A percentile compares a stretch with the other conserved stretches of the same genome.
Conservation (phyloP, 2,329 filamentous ascomycete genomes). For the Colletotrichum simmondsii region DNA sequence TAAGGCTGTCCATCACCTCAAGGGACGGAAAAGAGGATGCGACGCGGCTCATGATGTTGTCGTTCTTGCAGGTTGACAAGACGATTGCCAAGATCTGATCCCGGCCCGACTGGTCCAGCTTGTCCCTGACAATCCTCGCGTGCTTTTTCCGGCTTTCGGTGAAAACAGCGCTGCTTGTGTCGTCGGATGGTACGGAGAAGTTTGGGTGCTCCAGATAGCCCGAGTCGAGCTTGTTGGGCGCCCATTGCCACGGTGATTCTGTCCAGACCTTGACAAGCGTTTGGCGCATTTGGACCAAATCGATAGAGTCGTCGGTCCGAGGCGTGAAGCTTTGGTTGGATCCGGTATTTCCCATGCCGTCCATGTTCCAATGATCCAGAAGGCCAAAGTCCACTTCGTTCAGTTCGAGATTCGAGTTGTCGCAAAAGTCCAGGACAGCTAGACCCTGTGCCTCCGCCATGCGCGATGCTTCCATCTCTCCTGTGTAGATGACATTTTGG, state of each 20-base stretch:
- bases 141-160: slow-evolving; percentile 50
- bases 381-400: slow-evolving; percentile 64
- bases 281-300: slow-evolving; percentile 58
- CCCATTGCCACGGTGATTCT: slow-evolving; percentile 63
- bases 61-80: slow-evolving; percentile 65
- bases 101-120: slow-evolving; percentile 58
- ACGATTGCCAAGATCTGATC: slow-evolving; percentile 75
- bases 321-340: slow-evolving; percentile 41
- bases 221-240: slow-evolving; percentile 55
- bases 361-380: slow-evolving; percentile 60
- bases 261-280: slow-evolving; percentile 60
- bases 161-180: slow-evolving; percentile 50
- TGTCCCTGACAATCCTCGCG: slow-evolving; percentile 54
- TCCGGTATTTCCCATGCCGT: slow-evolving; percentile 44
- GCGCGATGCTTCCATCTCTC: slow-evolving; percentile 47
- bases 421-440: slow-evolving; percentile 61
- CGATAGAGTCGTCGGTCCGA: slow-evolving; percentile 49
- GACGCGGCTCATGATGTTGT: slow-evolving; percentile 60
- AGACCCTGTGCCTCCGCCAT: slow-evolving; percentile 52
- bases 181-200: slow-evolving; percentile 53
- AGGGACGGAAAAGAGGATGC: slow-evolving; percentile 72
- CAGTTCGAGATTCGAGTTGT: slow-evolving; percentile 60
- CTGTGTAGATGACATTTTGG: slow-evolving; percentile 61
- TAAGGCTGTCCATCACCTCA: slow-evolving; percentile 68
- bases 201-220: slow-evolving; percentile 57